Percentiles rank a stretch among this genome's conserved stretches.
Conservation (phyloP, 2,329 filamentous ascomycete species). For the Botryosphaeria dothidea region DNA sequence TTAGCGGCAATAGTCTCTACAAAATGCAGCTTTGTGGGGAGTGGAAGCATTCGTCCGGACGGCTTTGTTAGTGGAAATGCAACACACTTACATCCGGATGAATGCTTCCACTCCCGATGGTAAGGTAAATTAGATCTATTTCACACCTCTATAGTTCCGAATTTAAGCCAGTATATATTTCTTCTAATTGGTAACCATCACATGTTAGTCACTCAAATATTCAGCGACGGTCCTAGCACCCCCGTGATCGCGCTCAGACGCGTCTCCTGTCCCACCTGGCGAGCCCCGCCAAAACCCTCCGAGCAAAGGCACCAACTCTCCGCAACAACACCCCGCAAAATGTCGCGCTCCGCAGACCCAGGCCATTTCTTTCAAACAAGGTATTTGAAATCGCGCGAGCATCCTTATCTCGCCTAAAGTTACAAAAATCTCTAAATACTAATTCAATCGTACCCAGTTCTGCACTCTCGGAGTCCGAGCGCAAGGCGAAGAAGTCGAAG, state of each 20-base stretch:
- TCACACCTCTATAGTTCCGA: too few species aligned
- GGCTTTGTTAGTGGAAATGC: too few species aligned
- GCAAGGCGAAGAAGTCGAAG: constrained; percentile 72
- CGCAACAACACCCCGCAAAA: constrained; percentile 4
- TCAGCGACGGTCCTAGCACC: background rate
- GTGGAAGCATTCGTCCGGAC: too few species aligned
- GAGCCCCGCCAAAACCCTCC: constrained; percentile 10
- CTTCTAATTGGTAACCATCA: too few species aligned
- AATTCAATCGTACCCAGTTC: constrained; percentile 39
- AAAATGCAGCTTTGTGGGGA: too few species aligned
- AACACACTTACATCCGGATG: too few species aligned
- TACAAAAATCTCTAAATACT: constrained; percentile 17
- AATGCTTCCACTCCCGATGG: too few species aligned
- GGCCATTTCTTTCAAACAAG: constrained; percentile 92
- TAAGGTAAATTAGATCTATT: too few species aligned
- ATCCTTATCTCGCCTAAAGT: background rate
- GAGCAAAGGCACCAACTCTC: background rate
- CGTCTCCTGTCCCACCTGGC: constrained; percentile 9
- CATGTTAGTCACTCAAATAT: too few species aligned
- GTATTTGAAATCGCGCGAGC: constrained; percentile 51
- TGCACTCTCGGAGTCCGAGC: constrained; percentile 51
- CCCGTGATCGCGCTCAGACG: constrained; percentile 17
- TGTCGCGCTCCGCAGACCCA: constrained; percentile 70
- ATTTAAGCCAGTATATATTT: too few species aligned
- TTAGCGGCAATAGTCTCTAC: too few species aligned